A percentile compares a stretch with the other conserved stretches of the same genome.
These are phyloP conservation scores for Pythium folliculosum DNA, from an alignment of 352 stramenopile genomes.

Conservation along the genomic window DNA sequence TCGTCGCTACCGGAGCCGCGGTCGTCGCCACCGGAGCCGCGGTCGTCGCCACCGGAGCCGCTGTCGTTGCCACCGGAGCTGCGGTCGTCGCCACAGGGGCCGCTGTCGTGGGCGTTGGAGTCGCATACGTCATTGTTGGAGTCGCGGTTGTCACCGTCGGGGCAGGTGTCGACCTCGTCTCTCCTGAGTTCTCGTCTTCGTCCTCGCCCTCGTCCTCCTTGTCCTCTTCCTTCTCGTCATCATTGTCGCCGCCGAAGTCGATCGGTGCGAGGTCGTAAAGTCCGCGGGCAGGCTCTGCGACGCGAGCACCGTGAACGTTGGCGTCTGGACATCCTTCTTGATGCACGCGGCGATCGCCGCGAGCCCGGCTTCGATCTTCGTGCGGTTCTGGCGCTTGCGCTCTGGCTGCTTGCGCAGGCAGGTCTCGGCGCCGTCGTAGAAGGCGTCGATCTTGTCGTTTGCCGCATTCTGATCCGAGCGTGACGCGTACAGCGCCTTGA, in stretches of 20 bases:
- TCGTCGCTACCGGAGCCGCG: too few species aligned
- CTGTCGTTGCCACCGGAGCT: too few species aligned
- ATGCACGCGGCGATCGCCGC: slow-evolving; percentile 1
- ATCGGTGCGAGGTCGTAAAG: neutral
- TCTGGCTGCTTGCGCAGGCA: slow-evolving; percentile 16
- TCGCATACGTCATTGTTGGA: too few species aligned
- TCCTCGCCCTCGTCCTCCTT: neutral
- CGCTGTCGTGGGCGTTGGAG: too few species aligned
- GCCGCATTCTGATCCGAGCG: neutral
- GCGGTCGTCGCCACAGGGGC: too few species aligned
- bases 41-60: too few species aligned
- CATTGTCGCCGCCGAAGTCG: neutral
- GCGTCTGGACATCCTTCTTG: slow-evolving; percentile 1
- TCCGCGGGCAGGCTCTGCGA: neutral
- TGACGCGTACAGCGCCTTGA: slow-evolving; percentile 8
- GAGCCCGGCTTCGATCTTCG: neutral
- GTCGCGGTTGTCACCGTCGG: too few species aligned
- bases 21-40: too few species aligned
- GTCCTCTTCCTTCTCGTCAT: neutral
- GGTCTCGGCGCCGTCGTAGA: slow-evolving; percentile 13
- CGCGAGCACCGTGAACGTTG: slow-evolving; percentile 1
- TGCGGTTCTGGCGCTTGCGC: neutral
- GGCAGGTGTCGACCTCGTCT: too few species aligned
- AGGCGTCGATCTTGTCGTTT: slow-evolving; percentile 5
- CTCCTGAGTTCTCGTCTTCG: neutral